phyloP scores from a whole-genome alignment of 768 basidiomycete genomes.

The Collybia nuda region DNA sequence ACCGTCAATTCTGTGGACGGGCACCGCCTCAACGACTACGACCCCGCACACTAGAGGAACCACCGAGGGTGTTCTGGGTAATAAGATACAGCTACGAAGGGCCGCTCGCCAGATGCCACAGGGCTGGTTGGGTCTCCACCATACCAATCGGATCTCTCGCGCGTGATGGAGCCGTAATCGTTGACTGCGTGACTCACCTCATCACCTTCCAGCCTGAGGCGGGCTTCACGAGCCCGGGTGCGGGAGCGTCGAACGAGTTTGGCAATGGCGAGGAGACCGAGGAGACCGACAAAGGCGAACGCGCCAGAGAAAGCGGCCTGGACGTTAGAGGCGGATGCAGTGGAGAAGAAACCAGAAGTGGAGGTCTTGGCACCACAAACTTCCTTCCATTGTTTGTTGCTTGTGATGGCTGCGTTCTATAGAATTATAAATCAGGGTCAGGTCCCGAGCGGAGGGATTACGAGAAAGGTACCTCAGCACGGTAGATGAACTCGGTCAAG shows the following conservation, averaged over 20 bases:
- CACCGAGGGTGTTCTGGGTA: conserved; percentile 35
- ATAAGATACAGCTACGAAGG: conserved; percentile 18
- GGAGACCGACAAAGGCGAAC: conserved; percentile 36
- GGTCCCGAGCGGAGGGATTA: not conserved
- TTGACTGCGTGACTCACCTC: conserved; percentile 46
- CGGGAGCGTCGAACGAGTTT: conserved; percentile 40
- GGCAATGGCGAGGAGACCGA: conserved; percentile 35
- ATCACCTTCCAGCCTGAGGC: conserved; percentile 43
- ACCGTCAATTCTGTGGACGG: conserved; percentile 1
- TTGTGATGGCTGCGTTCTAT: conserved; percentile 52
- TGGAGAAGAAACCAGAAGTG: conserved; percentile 21
- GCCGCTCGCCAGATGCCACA: conserved; percentile 7
- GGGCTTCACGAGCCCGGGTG: conserved; percentile 33
- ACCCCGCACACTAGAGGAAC: conserved; percentile 28
- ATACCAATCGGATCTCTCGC: conserved; percentile 15
- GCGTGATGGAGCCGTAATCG: conserved; percentile 37
- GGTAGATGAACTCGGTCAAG: conserved; percentile 83
- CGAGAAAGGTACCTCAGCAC: conserved; percentile 56
- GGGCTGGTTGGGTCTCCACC: conserved; percentile 5
- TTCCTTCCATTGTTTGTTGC: conserved; percentile 55
- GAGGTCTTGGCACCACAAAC: conserved; percentile 36
- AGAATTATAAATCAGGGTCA: not conserved
- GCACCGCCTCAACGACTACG: conserved; percentile 4
- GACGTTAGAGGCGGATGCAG: conserved; percentile 17
- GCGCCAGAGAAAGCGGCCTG: conserved; percentile 35